These are phyloP conservation scores for Avena insularis DNA, from an alignment of 176 grass and related monocot genomes.

Conservation along the genomic window DNA sequence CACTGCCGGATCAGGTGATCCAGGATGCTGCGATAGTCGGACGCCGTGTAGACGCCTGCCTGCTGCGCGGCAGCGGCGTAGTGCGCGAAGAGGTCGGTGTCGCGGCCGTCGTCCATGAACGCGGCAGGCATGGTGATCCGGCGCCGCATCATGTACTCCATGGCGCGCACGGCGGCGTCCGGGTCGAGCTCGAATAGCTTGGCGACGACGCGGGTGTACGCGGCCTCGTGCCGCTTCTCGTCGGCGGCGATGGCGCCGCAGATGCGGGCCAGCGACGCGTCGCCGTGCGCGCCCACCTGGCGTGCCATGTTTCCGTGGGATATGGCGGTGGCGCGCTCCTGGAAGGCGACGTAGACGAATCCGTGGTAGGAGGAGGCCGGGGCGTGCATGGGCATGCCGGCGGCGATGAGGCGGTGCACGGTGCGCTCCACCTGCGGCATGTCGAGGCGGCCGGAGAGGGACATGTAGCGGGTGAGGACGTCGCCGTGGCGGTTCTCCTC, in stretches of 20 bases:
- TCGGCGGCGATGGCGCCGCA: slow-evolving; percentile 76
- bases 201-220: slow-evolving; percentile 55
- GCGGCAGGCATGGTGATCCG: slow-evolving; percentile 67
- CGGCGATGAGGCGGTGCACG: slow-evolving; percentile 68
- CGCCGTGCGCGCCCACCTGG: slow-evolving; percentile 50
- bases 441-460: slow-evolving; percentile 33
- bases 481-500: slow-evolving; percentile 96
- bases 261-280: slow-evolving; percentile 54
- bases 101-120: slow-evolving; percentile 61
- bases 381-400: slow-evolving; percentile 52
- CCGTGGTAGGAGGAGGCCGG: slow-evolving; percentile 15
- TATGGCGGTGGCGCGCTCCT: slow-evolving; percentile 80
- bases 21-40: slow-evolving; percentile 69
- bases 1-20: slow-evolving; percentile 65
- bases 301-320: slow-evolving; percentile 77
- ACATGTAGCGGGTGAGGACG: slow-evolving; percentile 76
- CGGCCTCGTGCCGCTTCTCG: slow-evolving; percentile 87
- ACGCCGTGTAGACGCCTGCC: slow-evolving; percentile 55
- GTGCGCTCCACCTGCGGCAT: slow-evolving; percentile 82
- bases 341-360: slow-evolving; percentile 47
- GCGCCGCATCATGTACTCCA: slow-evolving; percentile 79
- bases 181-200: slow-evolving; percentile 67
- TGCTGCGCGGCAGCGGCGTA: slow-evolving; percentile 55
- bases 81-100: slow-evolving; percentile 54
- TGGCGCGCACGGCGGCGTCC: slow-evolving; percentile 56